phyloP scores from a whole-genome alignment of 2,329 filamentous ascomycete genomes.

The Chaetomium strumarium region DNA sequence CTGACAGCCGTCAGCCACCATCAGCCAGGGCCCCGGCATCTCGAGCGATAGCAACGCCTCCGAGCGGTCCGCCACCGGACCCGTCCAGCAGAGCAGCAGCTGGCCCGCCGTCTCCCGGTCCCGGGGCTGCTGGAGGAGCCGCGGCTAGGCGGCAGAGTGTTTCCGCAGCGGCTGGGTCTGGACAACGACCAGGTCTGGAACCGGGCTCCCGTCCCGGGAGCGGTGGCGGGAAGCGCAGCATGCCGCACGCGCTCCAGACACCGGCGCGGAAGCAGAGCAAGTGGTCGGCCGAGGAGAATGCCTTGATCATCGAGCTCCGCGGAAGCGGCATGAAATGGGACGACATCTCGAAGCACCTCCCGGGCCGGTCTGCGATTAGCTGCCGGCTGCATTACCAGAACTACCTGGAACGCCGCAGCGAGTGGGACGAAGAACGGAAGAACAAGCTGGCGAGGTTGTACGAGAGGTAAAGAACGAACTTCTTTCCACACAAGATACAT shows the following conservation, averaged over 20 bases:
- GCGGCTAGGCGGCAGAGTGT: conserved; percentile 9
- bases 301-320: conserved; percentile 86
- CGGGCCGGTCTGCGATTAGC: conserved; percentile 87
- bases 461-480: conserved; percentile 66
- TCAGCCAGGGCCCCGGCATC: conserved; percentile 33
- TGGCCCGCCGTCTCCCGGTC: conserved; percentile 15
- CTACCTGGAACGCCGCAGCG: conserved; percentile 84
- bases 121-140: conserved; percentile 7
- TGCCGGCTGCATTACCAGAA: conserved; percentile 96
- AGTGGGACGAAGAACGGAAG: conserved; percentile 97
- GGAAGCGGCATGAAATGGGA: conserved; percentile 97
- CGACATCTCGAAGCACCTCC: conserved; percentile 87
- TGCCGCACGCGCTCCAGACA: conserved; percentile 54
- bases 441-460: conserved; percentile 93
- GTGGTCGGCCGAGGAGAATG: conserved; percentile 90
- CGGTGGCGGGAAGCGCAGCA: conserved; percentile 39
- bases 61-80: conserved; percentile 22
- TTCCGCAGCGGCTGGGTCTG: conserved; percentile 5
- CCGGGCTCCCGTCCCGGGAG: conserved; percentile 6
- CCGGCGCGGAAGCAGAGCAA: conserved; percentile 94
- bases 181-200: conserved; percentile 1
- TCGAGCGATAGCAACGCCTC: conserved; percentile 34
- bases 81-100: conserved; percentile 17
- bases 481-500: conserved; percentile 24
- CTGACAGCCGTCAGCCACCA: conserved; percentile 36